Base-by-base conservation (phyloP, 768 basidiomycete genomes). In the Lanmaoa pseudosensibilis region DNA sequence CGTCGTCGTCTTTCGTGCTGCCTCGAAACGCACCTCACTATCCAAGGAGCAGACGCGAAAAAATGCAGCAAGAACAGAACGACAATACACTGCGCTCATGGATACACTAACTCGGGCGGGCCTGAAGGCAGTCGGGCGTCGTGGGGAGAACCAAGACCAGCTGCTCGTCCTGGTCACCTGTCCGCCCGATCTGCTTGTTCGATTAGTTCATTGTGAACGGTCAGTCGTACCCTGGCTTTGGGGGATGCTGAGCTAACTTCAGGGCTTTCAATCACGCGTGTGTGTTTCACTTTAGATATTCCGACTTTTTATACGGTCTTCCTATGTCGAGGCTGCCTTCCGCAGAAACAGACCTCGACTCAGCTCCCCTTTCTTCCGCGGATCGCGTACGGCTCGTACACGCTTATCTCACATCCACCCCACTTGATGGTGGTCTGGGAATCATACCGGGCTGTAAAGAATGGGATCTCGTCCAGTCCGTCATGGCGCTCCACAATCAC, bases 401-500 rank as follows among this genome's bases (percentile, higher is more conserved):
- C 64, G 68, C 78, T 8, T 88, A 86, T 67, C 76, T 94, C 57
- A 84, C 91, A 3, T 83, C 88, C 2, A 83, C 82, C 0, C 76
- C 79, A 0, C 66, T 76, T n/a, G 94, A 95, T 50, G 88, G 92
- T 11, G 94, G 94, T 5, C 81, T 96, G 2, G 93, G 91, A 1
- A 84, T 98, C 46, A 83, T 86, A 9, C 87, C 90, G 2, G 83
- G 82, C 15, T 78, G 83, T 23, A 72, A 80, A 15, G 82, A 85
- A 50, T 98, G 92, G 92, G 81, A 86, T 60, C 83, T 90, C 48
- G 81, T 97, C 9, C 86, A 92, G 63, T 84, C 85, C 21, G 81
- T 97, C 50, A 84, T 92, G 77, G 84, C 87, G 2, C 76, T 98
- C 9, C 96, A 98, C 65, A 88, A 98, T 71, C 82, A 84, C 18